Evolutionary conservation across 192 early-diverging fungal genomes (phyloP).

Genomic region (Backusella morwellensis): DNA sequence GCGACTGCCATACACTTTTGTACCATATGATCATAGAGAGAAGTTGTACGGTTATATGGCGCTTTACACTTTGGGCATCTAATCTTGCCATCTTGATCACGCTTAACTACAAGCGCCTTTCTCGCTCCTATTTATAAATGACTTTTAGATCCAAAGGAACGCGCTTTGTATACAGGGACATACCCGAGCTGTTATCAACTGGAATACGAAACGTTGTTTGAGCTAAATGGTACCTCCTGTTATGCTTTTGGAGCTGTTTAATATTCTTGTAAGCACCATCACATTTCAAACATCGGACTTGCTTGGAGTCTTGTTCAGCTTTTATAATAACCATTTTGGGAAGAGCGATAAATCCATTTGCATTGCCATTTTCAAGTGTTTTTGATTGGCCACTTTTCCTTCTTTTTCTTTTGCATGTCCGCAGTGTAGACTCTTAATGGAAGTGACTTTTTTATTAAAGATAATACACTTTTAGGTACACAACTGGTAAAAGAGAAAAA

Average conservation of each 20-base stretch:
- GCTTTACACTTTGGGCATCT: not conserved
- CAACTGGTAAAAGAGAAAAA: no score
- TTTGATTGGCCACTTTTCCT: not conserved
- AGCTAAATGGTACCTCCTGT: not conserved
- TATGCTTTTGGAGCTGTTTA: not conserved
- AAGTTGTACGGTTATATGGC: not conserved
- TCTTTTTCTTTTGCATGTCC: not conserved
- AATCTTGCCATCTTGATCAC: not conserved
- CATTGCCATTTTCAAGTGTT: not conserved
- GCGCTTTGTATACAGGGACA: not conserved
- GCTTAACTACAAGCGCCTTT: not conserved
- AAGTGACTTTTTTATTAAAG: no score
- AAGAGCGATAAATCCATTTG: not conserved
- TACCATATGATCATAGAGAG: not conserved
- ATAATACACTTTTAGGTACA: no score
- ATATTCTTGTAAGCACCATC: not conserved
- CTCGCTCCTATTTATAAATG: not conserved
- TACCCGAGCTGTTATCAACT: not conserved
- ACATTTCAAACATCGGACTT: not conserved
- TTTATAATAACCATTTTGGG: slow-evolving; percentile 1
- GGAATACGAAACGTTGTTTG: not conserved
- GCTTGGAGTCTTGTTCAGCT: not conserved
- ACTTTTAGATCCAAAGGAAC: not conserved
- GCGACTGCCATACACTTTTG: not conserved
- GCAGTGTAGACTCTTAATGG: no score